A percentile compares a stretch with the other conserved stretches of the same genome.
Conservation (phyloP, 306 rosid genomes). For the Adenanthera pavonina region DNA sequence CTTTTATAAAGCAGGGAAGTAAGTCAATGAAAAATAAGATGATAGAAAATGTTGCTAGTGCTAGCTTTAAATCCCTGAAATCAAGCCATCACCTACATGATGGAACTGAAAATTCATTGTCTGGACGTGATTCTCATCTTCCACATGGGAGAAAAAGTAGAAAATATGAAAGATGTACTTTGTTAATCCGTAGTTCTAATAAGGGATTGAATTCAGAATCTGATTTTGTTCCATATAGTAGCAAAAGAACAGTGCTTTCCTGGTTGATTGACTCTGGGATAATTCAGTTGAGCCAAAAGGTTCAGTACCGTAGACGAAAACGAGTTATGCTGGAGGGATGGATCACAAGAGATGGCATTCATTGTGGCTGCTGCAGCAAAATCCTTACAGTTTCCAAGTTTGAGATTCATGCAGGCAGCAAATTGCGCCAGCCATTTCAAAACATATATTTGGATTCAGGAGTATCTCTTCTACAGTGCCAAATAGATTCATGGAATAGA, state of each 20-base stretch:
- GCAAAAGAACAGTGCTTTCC: slow-evolving; percentile 80
- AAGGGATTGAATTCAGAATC: slow-evolving; percentile 66
- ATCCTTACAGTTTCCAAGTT: slow-evolving; percentile 82
- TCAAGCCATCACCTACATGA: slow-evolving; percentile 47
- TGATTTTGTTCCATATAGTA: slow-evolving; percentile 76
- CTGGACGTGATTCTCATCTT: slow-evolving; percentile 54
- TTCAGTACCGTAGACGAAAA: slow-evolving; percentile 77
- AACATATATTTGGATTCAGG: slow-evolving; percentile 87
- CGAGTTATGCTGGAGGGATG: slow-evolving; percentile 82
- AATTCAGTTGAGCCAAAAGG: slow-evolving; percentile 82
- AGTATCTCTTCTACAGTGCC: slow-evolving; percentile 85
- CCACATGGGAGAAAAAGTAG: slow-evolving; percentile 75
- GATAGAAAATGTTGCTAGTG: slow-evolving; percentile 58
- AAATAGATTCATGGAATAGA: slow-evolving; percentile 80
- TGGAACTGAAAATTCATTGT: slow-evolving; percentile 43
- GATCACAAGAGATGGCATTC: slow-evolving; percentile 90
- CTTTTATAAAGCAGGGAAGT: slow-evolving; percentile 77
- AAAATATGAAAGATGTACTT: slow-evolving; percentile 69
- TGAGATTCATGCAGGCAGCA: slow-evolving; percentile 92
- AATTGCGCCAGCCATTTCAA: slow-evolving; percentile 85
- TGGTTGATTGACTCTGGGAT: slow-evolving; percentile 81
- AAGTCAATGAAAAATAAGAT: slow-evolving; percentile 64
- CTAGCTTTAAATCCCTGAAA: slow-evolving; percentile 55
- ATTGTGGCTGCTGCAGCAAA: slow-evolving; percentile 90
- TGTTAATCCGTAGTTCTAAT: slow-evolving; percentile 75